phyloP scores from a whole-genome alignment of 2,329 filamentous ascomycete genomes.

The Massarina eburnea region DNA sequence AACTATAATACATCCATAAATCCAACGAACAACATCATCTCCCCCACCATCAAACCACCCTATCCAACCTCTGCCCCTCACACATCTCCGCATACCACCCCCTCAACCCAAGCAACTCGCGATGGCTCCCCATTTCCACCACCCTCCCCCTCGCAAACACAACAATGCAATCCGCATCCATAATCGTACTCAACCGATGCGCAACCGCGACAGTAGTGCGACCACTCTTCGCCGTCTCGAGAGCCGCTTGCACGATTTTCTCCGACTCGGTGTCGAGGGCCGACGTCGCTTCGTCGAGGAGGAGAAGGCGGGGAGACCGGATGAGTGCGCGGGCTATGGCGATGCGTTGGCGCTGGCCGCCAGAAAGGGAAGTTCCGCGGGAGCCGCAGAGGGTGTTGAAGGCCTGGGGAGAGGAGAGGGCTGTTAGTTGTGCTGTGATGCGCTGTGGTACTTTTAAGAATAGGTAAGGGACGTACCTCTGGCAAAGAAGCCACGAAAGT shows the following conservation, averaged over 20 bases:
- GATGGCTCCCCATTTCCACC: conserved; percentile 72
- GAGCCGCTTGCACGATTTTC: conserved; percentile 75
- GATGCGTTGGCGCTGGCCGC: conserved; percentile 92
- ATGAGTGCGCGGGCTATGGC: conserved; percentile 90
- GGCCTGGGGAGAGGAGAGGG: conserved; percentile 47
- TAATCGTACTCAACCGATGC: conserved; percentile 87
- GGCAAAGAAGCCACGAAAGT: conserved; percentile 38
- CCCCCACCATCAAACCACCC: conserved; percentile 2
- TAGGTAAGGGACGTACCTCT: conserved; percentile 57
- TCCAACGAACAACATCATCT: too few species aligned
- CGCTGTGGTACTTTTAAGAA: neutral
- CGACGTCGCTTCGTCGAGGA: conserved; percentile 40
- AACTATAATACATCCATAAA: too few species aligned
- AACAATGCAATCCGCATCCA: conserved; percentile 91
- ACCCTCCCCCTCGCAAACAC: conserved; percentile 87
- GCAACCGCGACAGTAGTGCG: conserved; percentile 94
- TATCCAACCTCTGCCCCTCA: conserved; percentile 46
- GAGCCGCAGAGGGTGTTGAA: conserved; percentile 35
- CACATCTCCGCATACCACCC: conserved; percentile 51
- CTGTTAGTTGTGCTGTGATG: neutral
- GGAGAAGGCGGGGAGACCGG: conserved; percentile 82
- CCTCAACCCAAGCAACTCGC: conserved; percentile 40
- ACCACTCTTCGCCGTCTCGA: conserved; percentile 80
- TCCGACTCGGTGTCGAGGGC: conserved; percentile 52
- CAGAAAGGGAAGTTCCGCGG: conserved; percentile 47